Base-by-base conservation (phyloP, 2,329 filamentous ascomycete species). In the Cryphonectria nitschkei region DNA sequence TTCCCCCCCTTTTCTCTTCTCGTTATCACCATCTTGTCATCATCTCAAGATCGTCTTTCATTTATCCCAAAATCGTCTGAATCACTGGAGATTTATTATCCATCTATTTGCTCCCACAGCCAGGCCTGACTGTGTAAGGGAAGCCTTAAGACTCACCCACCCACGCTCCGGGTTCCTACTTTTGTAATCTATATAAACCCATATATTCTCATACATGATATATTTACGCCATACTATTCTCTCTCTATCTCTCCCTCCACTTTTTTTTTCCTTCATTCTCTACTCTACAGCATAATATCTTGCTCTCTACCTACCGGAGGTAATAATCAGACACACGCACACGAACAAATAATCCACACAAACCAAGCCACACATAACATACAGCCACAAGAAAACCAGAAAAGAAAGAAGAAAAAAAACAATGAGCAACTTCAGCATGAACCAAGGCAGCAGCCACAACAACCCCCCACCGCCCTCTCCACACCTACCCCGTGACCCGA, bases 401-500 rank as follows among this genome's bases (percentile, higher is more conserved):
- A 52, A 60, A 26, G 39, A 68, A 68, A 52, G 37, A n/a, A 29
- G n/a, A n/a, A 32, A 52, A 60, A 26, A 29, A 68, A 68, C 43
- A 32, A 72, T 63, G 61, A 66, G 16, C 70, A 72, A 52, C 56
- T 68, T 39, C 65, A 71, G 46, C 52, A 72, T 63, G 61, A 68
- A 50, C 70, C 67, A 39, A 29, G 66, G 39, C 66, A 68, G 39
- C 72, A 71, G 39, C 72, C 60, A 60, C 68, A 65, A 56, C 64
- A 67, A 46, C 69, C 34, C 69, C 11, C 71, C 50, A 46, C 71
- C 69, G 34, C 72, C 73, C 22, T 70, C 72, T 29, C 65, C 69
- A n/a, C 60, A 58, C 50, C 58, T 65, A 41, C 69, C 69, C 41
- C 39, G 64, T 5, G 54, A 50, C 14, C 26, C 26, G 37, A 37